Evolutionary conservation across 2,329 filamentous ascomycete species (phyloP), one percentile per base, ranked within the genome.

Genomic region (Colletotrichum endophyticum): DNA sequence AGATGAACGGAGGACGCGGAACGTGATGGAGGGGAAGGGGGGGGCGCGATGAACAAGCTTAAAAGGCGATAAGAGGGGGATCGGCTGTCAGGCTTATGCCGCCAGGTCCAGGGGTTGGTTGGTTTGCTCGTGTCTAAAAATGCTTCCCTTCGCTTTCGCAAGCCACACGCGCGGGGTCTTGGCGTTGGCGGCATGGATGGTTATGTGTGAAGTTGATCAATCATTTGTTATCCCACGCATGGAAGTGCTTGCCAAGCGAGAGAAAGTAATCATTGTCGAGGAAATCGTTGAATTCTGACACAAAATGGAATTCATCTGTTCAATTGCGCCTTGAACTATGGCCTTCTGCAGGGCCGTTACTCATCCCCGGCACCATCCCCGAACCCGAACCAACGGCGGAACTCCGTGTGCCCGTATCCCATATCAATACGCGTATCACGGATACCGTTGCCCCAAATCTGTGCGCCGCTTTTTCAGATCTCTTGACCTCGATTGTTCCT

Each of bases 51-150:
- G 16, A 25, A 39, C 36, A 72, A n/a, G 44, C 44, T 66, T n/a
- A 57, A 25, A 66, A 66, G 1, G 22, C 6, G n/a, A 30, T 4
- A 7, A 30, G 61, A 44, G 22, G 44, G 19, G 66, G 66, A 44
- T 27, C n/a, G 53, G 39, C 11, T 22, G 5, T 22, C 59, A 62
- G 57, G 59, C 39, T 49, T 49, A 49, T n/a, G 39, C 39, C 0
- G 39, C 39, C 39, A 49, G 39, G 39, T 22, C 39, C 39, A 49
- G 39, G 63, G 22, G 22, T 59, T 32, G 25, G 25, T 32, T 8
- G 22, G 32, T 57, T n/a, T 34, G 56, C 71, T 39, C 36, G 30
- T 73, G 39, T 56, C 71, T 62, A 57, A 44, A 57, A 64, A 63
- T 70, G 66, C 39, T 49, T 49, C 19, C 39, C 28, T 30, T 30